Base-by-base conservation (phyloP, 139 green algal species). In the Micromonas pusilla region DNA sequence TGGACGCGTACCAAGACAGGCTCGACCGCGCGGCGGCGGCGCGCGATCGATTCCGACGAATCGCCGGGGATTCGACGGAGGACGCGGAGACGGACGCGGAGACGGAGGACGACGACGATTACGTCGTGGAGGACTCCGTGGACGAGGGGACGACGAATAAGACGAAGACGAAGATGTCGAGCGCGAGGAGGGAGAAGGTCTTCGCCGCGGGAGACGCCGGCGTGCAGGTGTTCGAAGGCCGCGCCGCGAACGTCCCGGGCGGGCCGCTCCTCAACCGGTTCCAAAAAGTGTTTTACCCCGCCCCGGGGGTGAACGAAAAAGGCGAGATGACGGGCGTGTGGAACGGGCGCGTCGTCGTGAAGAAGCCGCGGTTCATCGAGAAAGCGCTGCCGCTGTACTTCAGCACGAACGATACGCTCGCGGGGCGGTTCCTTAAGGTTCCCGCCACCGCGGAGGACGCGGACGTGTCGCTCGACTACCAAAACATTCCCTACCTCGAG, bases 211-310 rank as follows among this genome's bases (percentile, higher is more conserved):
- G 9, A 9, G 45, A 9, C 9, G 45, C 45, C 9, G 45, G 45
- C 9, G 66, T 52, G 6, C 21, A 54, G 30, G 36, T 75, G 68
- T 75, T 63, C 68, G 68, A 75, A 33, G 68, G 68, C 37, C 60
- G 33, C 20, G 68, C 33, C 9, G 36, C 37, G 2, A 75, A 63
- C 21, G 2, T 75, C 53, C 68, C 68, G 6, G 45, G 45, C 9
- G 38, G 68, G 20, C 31, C 37, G 36, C 62, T 60, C 20, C 9
- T 75, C 20, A 75, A 75, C 30, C 2, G 68, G 19, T 75, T 75
- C 38, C 23, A 38, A 20, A 75, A 75, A 26, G 68, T 39, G 25
- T 75, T 75, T 33, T 75, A 75, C 36, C n/a, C 31, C 6, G 36
- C 31, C 1, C 37, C 21, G 5, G n/a, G n/a, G n/a, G n/a, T n/a